Evolutionary conservation across 177 flowering plant species (phyloP).

Genomic region (Vitis hybrid): DNA sequence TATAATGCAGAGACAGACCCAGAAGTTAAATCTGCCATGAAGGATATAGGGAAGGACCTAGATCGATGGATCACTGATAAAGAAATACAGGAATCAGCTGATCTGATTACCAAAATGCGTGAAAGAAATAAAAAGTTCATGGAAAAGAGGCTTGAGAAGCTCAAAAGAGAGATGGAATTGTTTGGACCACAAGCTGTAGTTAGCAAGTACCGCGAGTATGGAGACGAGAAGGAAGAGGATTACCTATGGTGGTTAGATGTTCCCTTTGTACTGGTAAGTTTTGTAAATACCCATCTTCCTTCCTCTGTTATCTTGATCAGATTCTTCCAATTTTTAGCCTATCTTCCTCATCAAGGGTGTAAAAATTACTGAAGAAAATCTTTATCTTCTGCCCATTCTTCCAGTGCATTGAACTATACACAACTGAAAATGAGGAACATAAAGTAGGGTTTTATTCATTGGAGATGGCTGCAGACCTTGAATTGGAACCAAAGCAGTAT

Average conservation of each 20-base stretch:
- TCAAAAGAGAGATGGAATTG: constrained; percentile 80
- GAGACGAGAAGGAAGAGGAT: constrained; percentile 79
- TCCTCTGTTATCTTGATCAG: neutral
- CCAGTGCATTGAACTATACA: constrained; percentile 90
- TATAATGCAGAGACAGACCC: constrained; percentile 87
- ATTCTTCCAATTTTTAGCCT: neutral
- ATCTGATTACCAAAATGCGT: constrained; percentile 59
- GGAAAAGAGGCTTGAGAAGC: constrained; percentile 69
- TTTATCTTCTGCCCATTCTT: constrained; percentile 3
- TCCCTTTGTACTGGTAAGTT: constrained; percentile 67
- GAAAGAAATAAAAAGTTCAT: constrained; percentile 51
- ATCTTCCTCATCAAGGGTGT: neutral
- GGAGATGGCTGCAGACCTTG: constrained; percentile 93
- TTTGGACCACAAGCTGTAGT: constrained; percentile 95
- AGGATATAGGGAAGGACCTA: constrained; percentile 86
- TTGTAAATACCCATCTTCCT: neutral
- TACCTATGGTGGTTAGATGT: constrained; percentile 98
- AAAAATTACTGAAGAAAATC: constrained; percentile 2
- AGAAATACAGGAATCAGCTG: constrained; percentile 80
- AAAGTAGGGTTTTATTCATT: constrained; percentile 79
- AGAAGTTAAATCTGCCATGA: constrained; percentile 82
- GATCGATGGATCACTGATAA: constrained; percentile 92
- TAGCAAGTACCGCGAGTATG: constrained; percentile 86
- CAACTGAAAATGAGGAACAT: constrained; percentile 49
- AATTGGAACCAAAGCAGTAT: constrained; percentile 80